These are phyloP conservation scores for Kokia cookei DNA, from an alignment of 441 rosid genomes.

Conservation along the genomic window DNA sequence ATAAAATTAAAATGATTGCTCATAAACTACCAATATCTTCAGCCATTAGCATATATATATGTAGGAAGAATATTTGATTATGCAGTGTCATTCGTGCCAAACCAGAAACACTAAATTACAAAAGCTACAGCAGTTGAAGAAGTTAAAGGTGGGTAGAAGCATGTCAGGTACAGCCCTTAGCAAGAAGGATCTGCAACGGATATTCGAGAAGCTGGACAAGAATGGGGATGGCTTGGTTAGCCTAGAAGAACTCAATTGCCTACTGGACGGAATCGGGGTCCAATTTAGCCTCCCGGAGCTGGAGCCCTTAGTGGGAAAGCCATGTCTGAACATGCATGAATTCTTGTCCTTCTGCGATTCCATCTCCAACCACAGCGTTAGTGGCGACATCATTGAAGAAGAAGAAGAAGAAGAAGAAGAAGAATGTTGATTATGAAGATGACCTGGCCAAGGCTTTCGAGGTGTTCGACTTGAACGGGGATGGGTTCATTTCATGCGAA, in stretches of 20 bases:
- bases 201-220: constrained; percentile 60
- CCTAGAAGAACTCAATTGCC: constrained; percentile 65
- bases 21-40: background rate
- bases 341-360: constrained; percentile 50
- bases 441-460: constrained; percentile 52
- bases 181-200: constrained; percentile 41
- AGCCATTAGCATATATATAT: background rate
- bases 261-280: constrained; percentile 45
- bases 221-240: constrained; percentile 60
- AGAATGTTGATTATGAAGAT: background rate
- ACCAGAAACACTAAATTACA: background rate
- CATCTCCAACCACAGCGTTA: constrained; percentile 13
- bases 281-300: constrained; percentile 37
- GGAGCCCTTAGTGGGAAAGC: constrained; percentile 47
- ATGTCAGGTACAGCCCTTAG: constrained; percentile 29
- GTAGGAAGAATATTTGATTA: background rate
- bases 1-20: background rate
- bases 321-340: constrained; percentile 45
- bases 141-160: background rate
- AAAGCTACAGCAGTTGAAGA: background rate
- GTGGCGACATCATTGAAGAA: background rate
- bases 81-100: background rate
- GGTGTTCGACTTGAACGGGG: constrained; percentile 62
- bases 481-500: constrained; percentile 68
- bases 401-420: background rate